Percentiles rank a stretch among this genome's conserved stretches.
phyloP scores from a whole-genome alignment of 2,329 filamentous ascomycete species.

The Zasmidium angulare region DNA sequence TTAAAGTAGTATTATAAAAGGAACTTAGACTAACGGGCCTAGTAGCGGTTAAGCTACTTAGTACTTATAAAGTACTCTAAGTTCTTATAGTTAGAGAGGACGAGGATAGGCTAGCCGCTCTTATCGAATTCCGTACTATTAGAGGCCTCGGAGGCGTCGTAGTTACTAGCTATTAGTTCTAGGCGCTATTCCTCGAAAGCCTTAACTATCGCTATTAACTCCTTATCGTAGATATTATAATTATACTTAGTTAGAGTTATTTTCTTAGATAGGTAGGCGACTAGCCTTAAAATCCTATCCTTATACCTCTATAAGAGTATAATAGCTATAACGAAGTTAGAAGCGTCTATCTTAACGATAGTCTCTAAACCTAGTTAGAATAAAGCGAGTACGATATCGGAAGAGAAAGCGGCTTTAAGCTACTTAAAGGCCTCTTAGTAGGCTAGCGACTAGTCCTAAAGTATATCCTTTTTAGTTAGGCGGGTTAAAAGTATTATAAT shows the following conservation, averaged over 20 bases:
- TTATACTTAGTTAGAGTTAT: constrained; percentile 9
- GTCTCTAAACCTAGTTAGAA: background rate
- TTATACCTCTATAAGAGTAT: background rate
- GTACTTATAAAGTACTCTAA: too few species aligned
- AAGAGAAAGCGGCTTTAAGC: constrained; percentile 4
- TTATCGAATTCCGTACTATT: constrained; percentile 34
- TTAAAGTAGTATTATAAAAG: constrained; percentile 28
- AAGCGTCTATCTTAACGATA: background rate
- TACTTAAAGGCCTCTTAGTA: too few species aligned
- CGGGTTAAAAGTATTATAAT: too few species aligned
- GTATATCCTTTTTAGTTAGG: too few species aligned
- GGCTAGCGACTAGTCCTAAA: too few species aligned
- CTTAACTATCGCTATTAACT: constrained; percentile 35
- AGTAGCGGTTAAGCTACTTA: too few species aligned
- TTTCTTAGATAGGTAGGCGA: constrained; percentile 14
- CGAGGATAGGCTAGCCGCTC: constrained; percentile 32
- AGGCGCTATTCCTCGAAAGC: constrained; percentile 28
- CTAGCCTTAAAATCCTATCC: background rate
- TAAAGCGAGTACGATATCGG: background rate
- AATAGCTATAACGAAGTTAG: too few species aligned
- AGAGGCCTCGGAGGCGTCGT: constrained; percentile 33
- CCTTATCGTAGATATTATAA: constrained; percentile 27
- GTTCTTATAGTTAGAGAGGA: constrained; percentile 27
- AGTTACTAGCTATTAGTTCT: constrained; percentile 15
- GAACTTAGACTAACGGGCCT: too few species aligned